Conservation (phyloP, 1,284 basidiomycete genomes). For the Chondrostereum purpureum region DNA sequence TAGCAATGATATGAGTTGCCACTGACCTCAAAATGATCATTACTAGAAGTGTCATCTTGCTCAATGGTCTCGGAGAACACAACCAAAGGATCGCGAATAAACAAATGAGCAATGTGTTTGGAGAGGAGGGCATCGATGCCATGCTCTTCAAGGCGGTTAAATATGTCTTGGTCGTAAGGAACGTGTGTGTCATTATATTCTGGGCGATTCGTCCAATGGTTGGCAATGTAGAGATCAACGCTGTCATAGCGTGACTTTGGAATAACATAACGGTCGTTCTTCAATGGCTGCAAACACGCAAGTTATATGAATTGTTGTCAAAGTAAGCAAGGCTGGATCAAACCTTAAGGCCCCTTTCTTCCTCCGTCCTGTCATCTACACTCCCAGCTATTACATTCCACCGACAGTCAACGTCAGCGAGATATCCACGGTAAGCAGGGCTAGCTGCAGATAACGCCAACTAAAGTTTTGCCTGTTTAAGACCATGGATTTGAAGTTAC, state of each 20-base stretch:
- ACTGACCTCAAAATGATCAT: constrained; percentile 91
- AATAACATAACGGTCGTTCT: constrained; percentile 70
- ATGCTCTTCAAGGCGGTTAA: constrained; percentile 62
- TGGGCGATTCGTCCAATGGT: constrained; percentile 79
- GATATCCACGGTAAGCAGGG: constrained; percentile 89
- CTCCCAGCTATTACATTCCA: constrained; percentile 98
- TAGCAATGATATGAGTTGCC: constrained; percentile 5
- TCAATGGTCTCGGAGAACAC: constrained; percentile 92
- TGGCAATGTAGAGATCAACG: constrained; percentile 91
- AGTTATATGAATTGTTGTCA: too few relatives aligned
- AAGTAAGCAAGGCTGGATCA: too few relatives aligned
- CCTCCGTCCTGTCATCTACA: constrained; percentile 93
- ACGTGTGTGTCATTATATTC: constrained; percentile 90
- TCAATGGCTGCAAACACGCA: constrained; percentile 66
- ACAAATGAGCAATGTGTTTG: constrained; percentile 91
- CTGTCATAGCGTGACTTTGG: constrained; percentile 98
- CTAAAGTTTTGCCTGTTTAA: too few relatives aligned
- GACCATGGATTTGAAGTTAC: constrained; percentile 9
- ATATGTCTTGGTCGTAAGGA: constrained; percentile 75
- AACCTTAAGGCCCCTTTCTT: constrained; percentile 86
- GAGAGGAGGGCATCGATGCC: constrained; percentile 87
- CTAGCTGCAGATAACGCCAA: constrained; percentile 92
- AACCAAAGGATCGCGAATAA: constrained; percentile 96
- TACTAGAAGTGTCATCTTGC: constrained; percentile 83
- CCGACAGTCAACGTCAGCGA: constrained; percentile 94